Base-by-base conservation (phyloP, 371 early-diverging fungal species). In the Actinomucor elegans region DNA sequence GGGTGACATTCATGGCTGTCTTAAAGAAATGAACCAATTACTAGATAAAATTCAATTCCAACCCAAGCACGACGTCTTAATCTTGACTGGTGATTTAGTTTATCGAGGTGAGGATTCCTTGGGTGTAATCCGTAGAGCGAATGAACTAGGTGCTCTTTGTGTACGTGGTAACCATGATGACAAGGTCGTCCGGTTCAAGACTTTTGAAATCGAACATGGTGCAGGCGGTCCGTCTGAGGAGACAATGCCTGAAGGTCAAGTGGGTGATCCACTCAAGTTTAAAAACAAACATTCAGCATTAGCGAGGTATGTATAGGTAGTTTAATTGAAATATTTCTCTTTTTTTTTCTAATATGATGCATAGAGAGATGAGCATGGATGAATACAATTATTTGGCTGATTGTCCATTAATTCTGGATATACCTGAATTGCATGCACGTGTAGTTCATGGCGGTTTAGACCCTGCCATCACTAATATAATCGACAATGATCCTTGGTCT, bases 101-200 rank as follows among this genome's bases (percentile, higher is more conserved):
- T 79, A 77, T 52, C 82, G 84, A 48, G 90, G 90, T 0, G 82
- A 84, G 1, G 68, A 85, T 42, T 83, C 84, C 5, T 18, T 75
- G 0, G 81, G 76, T 11, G 88, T 90, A 4, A 57, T 89, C 24
- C 63, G 71, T 27, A 66, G 67, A 20, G 86, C 83, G 0, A 52
- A 59, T 14, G 48, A 75, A 18, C 31, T 86, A 3, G 65, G 66
- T 15, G 86, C 86, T 11, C 56, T 73, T 36, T 79, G 85, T 59
- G 85, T 85, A 2, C 81, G 89, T 5, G 90, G 90, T 7, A 90
- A 90, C 54, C 89, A 90, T 48, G 90, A 90, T 36, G 87, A 90
- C 54, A 73, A 80, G 34, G 84, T 86, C 5, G 45, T 89, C 11
- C 73, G 84, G 2, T 74, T 84, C 69, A 75, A 70, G 51, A 73